Percentiles rank a stretch among this genome's conserved stretches.
Conservation (phyloP, 345 rosid species). For the Erysimum cheiranthoides region DNA sequence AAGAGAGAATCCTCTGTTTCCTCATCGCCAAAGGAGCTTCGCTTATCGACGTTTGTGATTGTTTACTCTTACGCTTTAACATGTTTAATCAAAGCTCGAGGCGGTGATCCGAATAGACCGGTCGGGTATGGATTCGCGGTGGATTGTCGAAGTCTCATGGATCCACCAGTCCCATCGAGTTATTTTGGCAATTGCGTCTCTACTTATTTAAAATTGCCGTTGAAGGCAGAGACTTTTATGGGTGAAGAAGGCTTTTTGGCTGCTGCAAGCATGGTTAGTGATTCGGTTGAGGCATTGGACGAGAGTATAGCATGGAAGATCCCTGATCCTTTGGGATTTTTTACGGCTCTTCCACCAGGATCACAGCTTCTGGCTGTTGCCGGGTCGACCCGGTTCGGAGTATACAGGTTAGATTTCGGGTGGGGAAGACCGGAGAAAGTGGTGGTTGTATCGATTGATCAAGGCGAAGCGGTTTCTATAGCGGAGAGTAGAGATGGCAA, state of each 20-base stretch:
- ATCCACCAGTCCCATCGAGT: not conserved
- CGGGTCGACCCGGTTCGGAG: conserved; percentile 44
- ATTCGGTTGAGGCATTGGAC: conserved; percentile 8
- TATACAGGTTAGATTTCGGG: conserved; percentile 41
- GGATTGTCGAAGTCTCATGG: not conserved
- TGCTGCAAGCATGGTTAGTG: conserved; percentile 23
- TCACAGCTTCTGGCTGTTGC: conserved; percentile 20
- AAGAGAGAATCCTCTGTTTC: not conserved
- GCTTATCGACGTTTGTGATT: not conserved
- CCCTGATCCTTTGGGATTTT: not conserved
- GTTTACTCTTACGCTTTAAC: not conserved
- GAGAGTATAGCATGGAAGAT: not conserved
- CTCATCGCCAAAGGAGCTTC: not conserved
- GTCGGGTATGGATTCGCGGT: not conserved
- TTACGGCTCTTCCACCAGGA: not conserved
- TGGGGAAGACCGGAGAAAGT: conserved; percentile 41
- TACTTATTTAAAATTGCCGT: not conserved
- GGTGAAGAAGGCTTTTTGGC: not conserved
- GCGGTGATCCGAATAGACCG: not conserved
- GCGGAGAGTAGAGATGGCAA: conserved; percentile 37
- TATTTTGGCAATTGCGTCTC: not conserved
- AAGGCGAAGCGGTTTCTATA: conserved; percentile 31
- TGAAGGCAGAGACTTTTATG: conserved; percentile 5
- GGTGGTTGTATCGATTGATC: conserved; percentile 24
- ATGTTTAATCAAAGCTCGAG: not conserved